A percentile compares a stretch with the other conserved stretches of the same genome.
Evolutionary conservation across 768 basidiomycete species (phyloP).

Genomic region (Auriscalpium microsporum): DNA sequence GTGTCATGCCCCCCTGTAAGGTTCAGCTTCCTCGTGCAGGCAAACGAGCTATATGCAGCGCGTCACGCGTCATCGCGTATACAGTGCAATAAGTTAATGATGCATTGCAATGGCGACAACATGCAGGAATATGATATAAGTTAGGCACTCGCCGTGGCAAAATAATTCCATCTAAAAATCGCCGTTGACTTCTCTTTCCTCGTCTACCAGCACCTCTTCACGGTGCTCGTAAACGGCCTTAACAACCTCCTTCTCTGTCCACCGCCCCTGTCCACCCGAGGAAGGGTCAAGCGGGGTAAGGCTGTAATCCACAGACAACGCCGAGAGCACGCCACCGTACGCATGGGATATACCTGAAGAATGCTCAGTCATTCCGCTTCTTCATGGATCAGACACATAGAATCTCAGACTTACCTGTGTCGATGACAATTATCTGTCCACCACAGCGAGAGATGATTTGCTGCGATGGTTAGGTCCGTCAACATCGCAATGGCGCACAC

Average conservation of each 20-base stretch:
- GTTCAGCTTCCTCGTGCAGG: too few relatives aligned
- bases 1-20: too few relatives aligned
- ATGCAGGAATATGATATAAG: too few relatives aligned
- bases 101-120: too few relatives aligned
- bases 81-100: too few relatives aligned
- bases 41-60: too few relatives aligned
- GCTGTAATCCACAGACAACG: constrained; percentile 79
- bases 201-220: constrained; percentile 41
- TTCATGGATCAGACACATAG: background rate
- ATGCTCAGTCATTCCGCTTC: constrained; percentile 5
- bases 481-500: background rate
- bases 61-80: too few relatives aligned
- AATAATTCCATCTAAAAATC: background rate
- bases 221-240: constrained; percentile 54
- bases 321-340: constrained; percentile 88
- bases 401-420: constrained; percentile 53
- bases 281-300: constrained; percentile 48
- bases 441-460: constrained; percentile 79
- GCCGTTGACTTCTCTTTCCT: constrained; percentile 16
- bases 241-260: constrained; percentile 58
- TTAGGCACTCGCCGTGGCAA: too few relatives aligned
- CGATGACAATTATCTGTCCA: constrained; percentile 93
- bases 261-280: constrained; percentile 28
- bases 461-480: constrained; percentile 23
- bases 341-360: constrained; percentile 82